Evolutionary conservation across 768 basidiomycete genomes (phyloP).

Genomic region (Russula earlei): DNA sequence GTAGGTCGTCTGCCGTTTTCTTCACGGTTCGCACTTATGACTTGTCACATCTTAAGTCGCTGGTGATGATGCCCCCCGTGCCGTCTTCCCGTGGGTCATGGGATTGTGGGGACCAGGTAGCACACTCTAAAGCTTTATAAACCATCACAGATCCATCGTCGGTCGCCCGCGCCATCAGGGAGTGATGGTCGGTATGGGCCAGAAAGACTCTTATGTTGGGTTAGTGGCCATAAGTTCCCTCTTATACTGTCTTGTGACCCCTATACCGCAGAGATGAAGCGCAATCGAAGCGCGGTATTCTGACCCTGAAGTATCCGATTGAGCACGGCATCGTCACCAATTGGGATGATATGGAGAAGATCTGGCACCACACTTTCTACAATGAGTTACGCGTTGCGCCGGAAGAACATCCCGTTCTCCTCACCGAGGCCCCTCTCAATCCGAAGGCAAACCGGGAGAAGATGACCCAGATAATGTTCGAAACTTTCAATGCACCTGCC

Average conservation of each 20-base stretch:
- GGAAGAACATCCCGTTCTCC: slow-evolving; percentile 64
- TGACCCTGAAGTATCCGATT: slow-evolving; percentile 88
- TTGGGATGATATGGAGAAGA: slow-evolving; percentile 99
- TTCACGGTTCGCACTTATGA: slow-evolving; percentile 43
- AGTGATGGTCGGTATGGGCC: slow-evolving; percentile 96
- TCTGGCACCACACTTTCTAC: slow-evolving; percentile 97
- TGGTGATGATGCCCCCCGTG: slow-evolving; percentile 86
- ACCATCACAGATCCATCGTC: slow-evolving; percentile 63
- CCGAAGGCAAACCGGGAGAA: slow-evolving; percentile 67
- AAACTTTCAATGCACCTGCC: slow-evolving; percentile 67
- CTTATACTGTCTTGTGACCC: slow-evolving; percentile 14
- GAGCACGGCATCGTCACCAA: slow-evolving; percentile 94
- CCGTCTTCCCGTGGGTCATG: slow-evolving; percentile 82
- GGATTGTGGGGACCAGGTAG: background rate
- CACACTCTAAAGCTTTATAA: slow-evolving; percentile 2
- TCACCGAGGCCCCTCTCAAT: slow-evolving; percentile 67
- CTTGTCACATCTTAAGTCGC: slow-evolving; percentile 77
- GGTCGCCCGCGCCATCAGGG: slow-evolving; percentile 91
- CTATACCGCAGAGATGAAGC: slow-evolving; percentile 61
- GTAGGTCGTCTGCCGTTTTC: slow-evolving; percentile 38
- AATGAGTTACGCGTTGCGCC: slow-evolving; percentile 72
- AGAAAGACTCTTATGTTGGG: slow-evolving; percentile 96
- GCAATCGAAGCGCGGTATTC: slow-evolving; percentile 90
- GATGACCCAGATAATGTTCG: slow-evolving; percentile 76
- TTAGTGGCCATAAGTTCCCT: slow-evolving; percentile 29